Evolutionary conservation across 2,329 filamentous ascomycete genomes (phyloP), one percentile per base, ranked within the genome.

Genomic region (Alternaria arbusti): DNA sequence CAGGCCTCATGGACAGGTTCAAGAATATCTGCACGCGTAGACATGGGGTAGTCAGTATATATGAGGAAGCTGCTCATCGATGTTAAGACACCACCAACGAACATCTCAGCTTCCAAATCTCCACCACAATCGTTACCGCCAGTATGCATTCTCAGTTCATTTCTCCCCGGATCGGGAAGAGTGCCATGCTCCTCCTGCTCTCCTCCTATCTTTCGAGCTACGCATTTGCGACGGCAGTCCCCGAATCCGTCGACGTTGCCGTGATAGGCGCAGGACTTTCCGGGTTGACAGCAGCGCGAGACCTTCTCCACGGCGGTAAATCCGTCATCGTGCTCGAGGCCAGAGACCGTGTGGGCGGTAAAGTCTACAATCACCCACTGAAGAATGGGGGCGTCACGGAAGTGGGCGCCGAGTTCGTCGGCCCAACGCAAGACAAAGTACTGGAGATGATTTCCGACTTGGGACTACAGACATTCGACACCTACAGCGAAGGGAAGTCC

Each of bases 341-440:
- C 2, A 78, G 82, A 5, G 79, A 85, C 44, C 80, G 84, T 0
- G 83, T 87, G 0, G 85, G 86, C 0, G 86, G 86, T 7, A 87
- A 87, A 73, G 86, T 83, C 0, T 84, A 61, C 22, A 73, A 71
- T 26, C 23, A 59, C 10, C 62, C 54, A 22, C 51, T 73, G 22
- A 58, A 59, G n/a, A 72, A 71, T 51, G 69, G 71, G 3, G 67
- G 65, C 13, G 58, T 71, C 44, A 71, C 69, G 1, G 70, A 75
- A 62, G 67, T 72, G 0, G 71, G 69, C 3, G 68, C 69, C 22
- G 71, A 73, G 20, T 74, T 73, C 17, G 66, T 75, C 6, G 71
- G 72, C 0, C 69, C 69, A 13, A 74, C 71, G 2, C 68, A 75
- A 30, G 68, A 74, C 26, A 65, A 65, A 45, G 64, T 70, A 0